These are phyloP conservation scores for Neofusicoccum umdonicola DNA, from an alignment of 2,329 filamentous ascomycete species.

Conservation along the genomic window DNA sequence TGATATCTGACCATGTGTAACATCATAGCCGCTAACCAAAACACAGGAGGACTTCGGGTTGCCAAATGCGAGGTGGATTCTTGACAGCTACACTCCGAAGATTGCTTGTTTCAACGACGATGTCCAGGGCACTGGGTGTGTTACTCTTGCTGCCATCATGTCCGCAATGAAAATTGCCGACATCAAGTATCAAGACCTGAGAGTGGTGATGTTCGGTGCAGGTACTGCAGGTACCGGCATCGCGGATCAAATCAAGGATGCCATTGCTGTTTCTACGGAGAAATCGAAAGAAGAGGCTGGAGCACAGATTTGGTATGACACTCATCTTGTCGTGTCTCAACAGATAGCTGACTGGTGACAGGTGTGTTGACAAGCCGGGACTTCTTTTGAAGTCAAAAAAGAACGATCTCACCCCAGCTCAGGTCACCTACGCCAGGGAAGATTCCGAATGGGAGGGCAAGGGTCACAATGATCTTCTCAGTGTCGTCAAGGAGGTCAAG, in stretches of 20 bases:
- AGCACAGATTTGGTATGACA: constrained; percentile 69
- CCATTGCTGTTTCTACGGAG: constrained; percentile 66
- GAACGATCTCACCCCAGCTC: constrained; percentile 63
- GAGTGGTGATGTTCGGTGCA: constrained; percentile 74
- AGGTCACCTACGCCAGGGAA: constrained; percentile 64
- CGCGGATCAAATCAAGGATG: constrained; percentile 78
- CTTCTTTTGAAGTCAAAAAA: constrained; percentile 65
- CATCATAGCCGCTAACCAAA: background rate
- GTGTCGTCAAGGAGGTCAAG: constrained; percentile 67
- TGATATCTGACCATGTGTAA: background rate
- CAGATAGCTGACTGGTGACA: constrained; percentile 29
- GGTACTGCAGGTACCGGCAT: constrained; percentile 83
- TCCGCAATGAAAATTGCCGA: constrained; percentile 69
- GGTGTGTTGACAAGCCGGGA: constrained; percentile 79
- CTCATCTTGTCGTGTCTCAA: background rate
- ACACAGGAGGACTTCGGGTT: constrained; percentile 74
- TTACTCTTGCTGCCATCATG: constrained; percentile 79
- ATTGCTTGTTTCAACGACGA: constrained; percentile 90
- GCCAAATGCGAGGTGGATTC: constrained; percentile 69
- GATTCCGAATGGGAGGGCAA: constrained; percentile 62
- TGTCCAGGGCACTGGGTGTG: constrained; percentile 83
- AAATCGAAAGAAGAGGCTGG: constrained; percentile 72
- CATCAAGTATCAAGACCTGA: constrained; percentile 64
- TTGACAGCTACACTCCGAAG: constrained; percentile 70
- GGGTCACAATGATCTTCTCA: constrained; percentile 58